These are phyloP conservation scores for Pythium grandisporangium DNA, from an alignment of 352 stramenopile genomes.

Conservation along the genomic window DNA sequence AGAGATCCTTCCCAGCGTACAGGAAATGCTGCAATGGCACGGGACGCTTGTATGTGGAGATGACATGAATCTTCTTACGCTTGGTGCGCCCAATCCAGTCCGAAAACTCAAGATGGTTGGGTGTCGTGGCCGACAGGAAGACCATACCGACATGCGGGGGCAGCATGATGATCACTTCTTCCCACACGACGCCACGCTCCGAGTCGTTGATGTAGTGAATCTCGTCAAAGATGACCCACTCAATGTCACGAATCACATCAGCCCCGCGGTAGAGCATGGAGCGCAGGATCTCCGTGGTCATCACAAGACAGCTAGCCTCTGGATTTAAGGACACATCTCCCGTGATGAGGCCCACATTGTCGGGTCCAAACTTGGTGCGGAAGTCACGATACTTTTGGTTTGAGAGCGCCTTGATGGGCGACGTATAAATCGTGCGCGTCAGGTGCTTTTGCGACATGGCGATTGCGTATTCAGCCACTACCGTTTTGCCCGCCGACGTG, in stretches of 20 bases:
- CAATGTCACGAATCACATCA: conserved; percentile 96
- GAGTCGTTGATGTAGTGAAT: conserved; percentile 99
- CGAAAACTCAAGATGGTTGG: conserved; percentile 98
- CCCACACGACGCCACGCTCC: conserved; percentile 97
- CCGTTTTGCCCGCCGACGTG: conserved; percentile 97
- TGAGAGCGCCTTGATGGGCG: conserved; percentile 96
- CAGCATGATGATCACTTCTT: conserved; percentile 98
- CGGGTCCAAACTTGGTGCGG: conserved; percentile 84
- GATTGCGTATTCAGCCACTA: conserved; percentile 98
- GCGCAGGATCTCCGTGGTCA: conserved; percentile 98
- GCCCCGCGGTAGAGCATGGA: conserved; percentile 94
- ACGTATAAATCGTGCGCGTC: conserved; percentile 95
- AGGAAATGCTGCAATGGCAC: conserved; percentile 96
- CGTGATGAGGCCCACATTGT: conserved; percentile 97
- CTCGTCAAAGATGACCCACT: conserved; percentile 97
- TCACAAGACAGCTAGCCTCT: conserved; percentile 94
- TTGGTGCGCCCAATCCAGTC: conserved; percentile 99
- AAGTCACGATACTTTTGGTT: conserved; percentile 99
- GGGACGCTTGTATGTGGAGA: conserved; percentile 94
- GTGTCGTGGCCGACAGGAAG: conserved; percentile 98
- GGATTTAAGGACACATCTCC: conserved; percentile 96
- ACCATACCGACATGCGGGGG: conserved; percentile 96
- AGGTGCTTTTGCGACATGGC: conserved; percentile 89
- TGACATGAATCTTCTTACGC: conserved; percentile 94
- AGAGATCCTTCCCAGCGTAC: conserved; percentile 91